These are phyloP conservation scores for Talaromyces atroroseus DNA, from an alignment of 2,329 filamentous ascomycete genomes.

Conservation along the genomic window DNA sequence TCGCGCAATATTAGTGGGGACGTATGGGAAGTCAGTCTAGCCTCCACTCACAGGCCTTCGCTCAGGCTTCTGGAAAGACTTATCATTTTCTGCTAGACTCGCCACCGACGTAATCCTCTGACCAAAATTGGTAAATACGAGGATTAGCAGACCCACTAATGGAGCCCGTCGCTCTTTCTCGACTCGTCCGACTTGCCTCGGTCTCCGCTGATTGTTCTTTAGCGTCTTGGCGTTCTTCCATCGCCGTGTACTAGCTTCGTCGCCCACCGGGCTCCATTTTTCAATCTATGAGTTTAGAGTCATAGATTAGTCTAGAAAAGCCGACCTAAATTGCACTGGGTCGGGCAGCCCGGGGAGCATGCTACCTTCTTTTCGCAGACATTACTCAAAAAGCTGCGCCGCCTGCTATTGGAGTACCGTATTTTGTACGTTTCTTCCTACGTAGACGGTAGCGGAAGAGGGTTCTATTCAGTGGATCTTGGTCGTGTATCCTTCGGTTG, in stretches of 20 bases:
- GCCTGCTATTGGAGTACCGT: not conserved
- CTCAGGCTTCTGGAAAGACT: constrained; percentile 9
- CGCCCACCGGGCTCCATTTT: not conserved
- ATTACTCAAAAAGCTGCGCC: constrained; percentile 1
- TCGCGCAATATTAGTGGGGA: not conserved
- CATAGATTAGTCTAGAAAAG: not conserved
- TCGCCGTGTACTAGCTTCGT: not conserved
- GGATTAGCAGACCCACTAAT: not conserved
- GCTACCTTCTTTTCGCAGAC: constrained; percentile 9
- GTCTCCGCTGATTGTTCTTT: not conserved
- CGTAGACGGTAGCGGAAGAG: not conserved
- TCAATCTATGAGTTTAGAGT: too few relatives aligned
- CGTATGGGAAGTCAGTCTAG: not conserved
- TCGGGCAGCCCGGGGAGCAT: not conserved
- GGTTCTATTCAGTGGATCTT: not conserved
- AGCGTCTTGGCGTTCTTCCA: not conserved
- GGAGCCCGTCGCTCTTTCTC: not conserved
- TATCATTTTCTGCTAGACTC: not conserved
- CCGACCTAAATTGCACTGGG: not conserved
- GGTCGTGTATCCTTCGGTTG: not conserved
- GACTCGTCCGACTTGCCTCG: not conserved
- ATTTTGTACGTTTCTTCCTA: too few relatives aligned
- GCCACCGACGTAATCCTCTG: constrained; percentile 6
- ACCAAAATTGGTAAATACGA: not conserved
- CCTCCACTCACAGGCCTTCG: not conserved